Evolutionary conservation across 441 rosid species (phyloP).

Genomic region (Euphorbia neoarborescens): DNA sequence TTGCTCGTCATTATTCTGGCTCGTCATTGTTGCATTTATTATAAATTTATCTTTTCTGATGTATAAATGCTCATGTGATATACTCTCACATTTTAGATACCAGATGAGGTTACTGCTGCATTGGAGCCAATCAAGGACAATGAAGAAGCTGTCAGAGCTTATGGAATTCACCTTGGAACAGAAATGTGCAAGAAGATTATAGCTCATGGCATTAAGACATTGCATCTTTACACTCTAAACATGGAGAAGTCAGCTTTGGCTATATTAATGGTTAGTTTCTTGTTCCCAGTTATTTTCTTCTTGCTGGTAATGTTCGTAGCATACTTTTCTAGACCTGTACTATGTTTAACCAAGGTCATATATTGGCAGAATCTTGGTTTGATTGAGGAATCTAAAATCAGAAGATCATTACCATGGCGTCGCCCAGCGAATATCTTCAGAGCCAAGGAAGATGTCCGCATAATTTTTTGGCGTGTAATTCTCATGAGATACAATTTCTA

Average conservation of each 20-base stretch:
- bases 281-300: not conserved
- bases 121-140: conserved; percentile 89
- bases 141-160: conserved; percentile 87
- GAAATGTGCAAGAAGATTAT: conserved; percentile 88
- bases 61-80: not conserved
- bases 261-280: conserved; percentile 53
- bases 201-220: conserved; percentile 70
- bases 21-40: conserved; percentile 1
- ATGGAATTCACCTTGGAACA: conserved; percentile 85
- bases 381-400: conserved; percentile 78
- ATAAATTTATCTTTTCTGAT: not conserved
- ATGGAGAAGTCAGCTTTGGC: conserved; percentile 93
- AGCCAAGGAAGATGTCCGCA: conserved; percentile 87
- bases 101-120: conserved; percentile 75
- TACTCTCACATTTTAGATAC: conserved; percentile 37
- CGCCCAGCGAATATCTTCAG: conserved; percentile 86
- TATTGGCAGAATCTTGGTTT: conserved; percentile 77
- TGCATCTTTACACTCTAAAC: conserved; percentile 88
- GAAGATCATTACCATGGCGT: conserved; percentile 87
- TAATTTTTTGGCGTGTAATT: conserved; percentile 78
- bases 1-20: not conserved
- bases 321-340: not conserved
- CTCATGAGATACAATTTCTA: conserved; percentile 7
- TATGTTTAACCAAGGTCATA: conserved; percentile 21
- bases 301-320: not conserved